A percentile compares a stretch with the other conserved stretches of the same genome.
Evolutionary conservation across 192 early-diverging fungal genomes (phyloP).

Genomic region (Mortierella hygrophila): DNA sequence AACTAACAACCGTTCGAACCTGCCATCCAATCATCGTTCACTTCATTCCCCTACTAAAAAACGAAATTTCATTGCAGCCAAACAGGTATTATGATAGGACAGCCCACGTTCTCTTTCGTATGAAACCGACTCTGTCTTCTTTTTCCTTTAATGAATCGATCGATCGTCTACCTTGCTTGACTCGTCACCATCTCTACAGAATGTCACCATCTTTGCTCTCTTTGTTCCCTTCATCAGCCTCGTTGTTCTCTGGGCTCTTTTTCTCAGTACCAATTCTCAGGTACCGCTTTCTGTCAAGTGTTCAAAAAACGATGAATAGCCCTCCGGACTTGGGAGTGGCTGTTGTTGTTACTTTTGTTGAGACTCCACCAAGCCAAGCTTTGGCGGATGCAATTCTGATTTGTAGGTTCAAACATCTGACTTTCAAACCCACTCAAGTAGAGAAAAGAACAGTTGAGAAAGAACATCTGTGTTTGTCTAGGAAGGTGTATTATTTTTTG

Average conservation of each 20-base stretch:
- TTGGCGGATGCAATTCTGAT: background rate
- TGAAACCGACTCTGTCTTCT: background rate
- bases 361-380: background rate
- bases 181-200: background rate
- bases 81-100: no score
- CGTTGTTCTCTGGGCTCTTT: background rate
- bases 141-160: background rate
- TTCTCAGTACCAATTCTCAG: background rate
- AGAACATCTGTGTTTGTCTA: background rate
- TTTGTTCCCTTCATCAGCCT: background rate
- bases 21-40: no score
- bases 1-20: background rate
- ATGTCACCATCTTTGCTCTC: background rate
- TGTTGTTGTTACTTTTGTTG: background rate
- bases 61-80: no score
- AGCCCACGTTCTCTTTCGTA: no score
- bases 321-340: background rate
- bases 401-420: background rate
- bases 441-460: background rate
- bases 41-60: no score
- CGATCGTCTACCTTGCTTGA: background rate
- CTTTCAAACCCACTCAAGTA: background rate
- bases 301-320: background rate
- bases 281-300: background rate
- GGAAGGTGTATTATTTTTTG: conserved; percentile 1